phyloP scores from a whole-genome alignment of 179 eudicot species.

The Beta macrorhiza region DNA sequence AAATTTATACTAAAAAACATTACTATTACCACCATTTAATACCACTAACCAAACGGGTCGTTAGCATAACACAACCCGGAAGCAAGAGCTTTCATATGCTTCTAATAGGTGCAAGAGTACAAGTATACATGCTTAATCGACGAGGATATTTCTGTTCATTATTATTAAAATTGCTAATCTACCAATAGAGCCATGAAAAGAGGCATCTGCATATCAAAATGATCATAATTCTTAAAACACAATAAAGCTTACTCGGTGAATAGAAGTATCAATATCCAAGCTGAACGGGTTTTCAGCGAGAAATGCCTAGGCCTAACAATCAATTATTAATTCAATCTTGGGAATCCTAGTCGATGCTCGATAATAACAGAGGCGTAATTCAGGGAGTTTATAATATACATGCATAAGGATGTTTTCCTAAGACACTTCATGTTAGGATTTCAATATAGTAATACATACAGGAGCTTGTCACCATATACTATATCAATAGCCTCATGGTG shows the following conservation, averaged over 20 bases:
- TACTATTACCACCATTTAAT: no score
- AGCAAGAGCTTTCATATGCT: no score
- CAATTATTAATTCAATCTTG: slow-evolving; percentile 2
- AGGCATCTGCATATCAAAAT: neutral
- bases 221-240: neutral
- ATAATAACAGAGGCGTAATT: slow-evolving; percentile 8
- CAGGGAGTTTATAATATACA: slow-evolving; percentile 26
- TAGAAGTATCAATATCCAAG: neutral
- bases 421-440: slow-evolving; percentile 18
- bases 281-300: slow-evolving; percentile 1
- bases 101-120: no score
- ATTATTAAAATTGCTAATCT: neutral
- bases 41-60: no score
- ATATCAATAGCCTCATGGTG: slow-evolving; percentile 6
- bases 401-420: slow-evolving; percentile 14
- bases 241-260: neutral
- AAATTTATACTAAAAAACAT: no score
- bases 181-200: neutral
- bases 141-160: no score
- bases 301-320: slow-evolving; percentile 16
- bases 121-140: no score
- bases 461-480: neutral
- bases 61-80: no score
- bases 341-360: slow-evolving; percentile 12
- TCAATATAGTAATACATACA: slow-evolving; percentile 4